Conservation (phyloP, 192 early-diverging fungal species). For the Mortierella antarctica region DNA sequence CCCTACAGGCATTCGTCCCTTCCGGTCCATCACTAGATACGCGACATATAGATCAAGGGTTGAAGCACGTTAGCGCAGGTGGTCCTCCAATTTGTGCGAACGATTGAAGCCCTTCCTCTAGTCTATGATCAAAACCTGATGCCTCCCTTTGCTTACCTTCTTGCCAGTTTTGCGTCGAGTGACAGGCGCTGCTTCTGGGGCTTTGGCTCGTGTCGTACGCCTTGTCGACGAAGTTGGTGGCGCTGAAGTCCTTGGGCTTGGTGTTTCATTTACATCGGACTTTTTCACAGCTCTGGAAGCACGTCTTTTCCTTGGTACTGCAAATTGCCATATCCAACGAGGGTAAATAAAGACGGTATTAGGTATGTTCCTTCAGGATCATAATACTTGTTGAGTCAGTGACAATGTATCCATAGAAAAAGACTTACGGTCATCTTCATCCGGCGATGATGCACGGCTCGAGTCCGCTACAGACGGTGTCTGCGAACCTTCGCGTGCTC, state of each 20-base stretch:
- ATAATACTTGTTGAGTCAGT: neutral
- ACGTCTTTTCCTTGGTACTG: slow-evolving; percentile 41
- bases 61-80: too few relatives aligned
- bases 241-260: slow-evolving; percentile 42
- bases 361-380: too few relatives aligned
- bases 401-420: neutral
- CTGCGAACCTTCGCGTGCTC: slow-evolving; percentile 56
- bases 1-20: too few relatives aligned
- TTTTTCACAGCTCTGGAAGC: slow-evolving; percentile 39
- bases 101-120: too few relatives aligned
- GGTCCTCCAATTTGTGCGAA: too few relatives aligned
- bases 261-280: slow-evolving; percentile 48
- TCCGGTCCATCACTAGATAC: too few relatives aligned
- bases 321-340: neutral
- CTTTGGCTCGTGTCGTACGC: slow-evolving; percentile 36
- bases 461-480: slow-evolving; percentile 58
- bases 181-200: slow-evolving; percentile 18
- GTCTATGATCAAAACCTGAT: too few relatives aligned
- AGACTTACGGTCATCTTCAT: slow-evolving; percentile 61
- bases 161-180: slow-evolving; percentile 48
- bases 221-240: slow-evolving; percentile 15
- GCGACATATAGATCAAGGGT: too few relatives aligned
- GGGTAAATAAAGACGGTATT: neutral
- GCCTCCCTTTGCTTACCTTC: slow-evolving; percentile 13
- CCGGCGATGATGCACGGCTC: slow-evolving; percentile 59